Conservation (phyloP, 139 green algal genomes). For the Chlamydomonas eustigma region DNA sequence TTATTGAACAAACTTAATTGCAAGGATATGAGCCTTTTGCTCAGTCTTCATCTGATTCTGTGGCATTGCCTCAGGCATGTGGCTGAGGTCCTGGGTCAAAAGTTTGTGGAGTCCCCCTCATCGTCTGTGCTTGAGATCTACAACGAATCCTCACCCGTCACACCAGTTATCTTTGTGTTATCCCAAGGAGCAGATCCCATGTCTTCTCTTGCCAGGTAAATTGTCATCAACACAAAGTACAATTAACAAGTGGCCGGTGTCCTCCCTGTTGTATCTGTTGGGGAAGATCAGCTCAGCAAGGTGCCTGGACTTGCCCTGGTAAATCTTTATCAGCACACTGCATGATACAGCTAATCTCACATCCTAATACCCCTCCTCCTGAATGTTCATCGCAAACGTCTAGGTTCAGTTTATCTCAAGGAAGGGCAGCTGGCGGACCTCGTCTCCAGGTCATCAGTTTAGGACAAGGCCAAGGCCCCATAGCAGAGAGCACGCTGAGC, state of each 20-base stretch:
- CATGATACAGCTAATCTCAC: background rate
- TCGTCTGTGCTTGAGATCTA: slow-evolving; percentile 61
- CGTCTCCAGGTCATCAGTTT: slow-evolving; percentile 22
- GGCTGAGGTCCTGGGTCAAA: slow-evolving; percentile 38
- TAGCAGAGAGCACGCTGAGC: slow-evolving; percentile 51
- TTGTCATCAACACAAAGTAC: too few relatives aligned
- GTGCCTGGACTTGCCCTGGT: too few relatives aligned
- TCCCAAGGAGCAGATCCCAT: slow-evolving; percentile 70
- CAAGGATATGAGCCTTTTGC: too few relatives aligned
- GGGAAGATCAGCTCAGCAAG: too few relatives aligned
- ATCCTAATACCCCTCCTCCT: too few relatives aligned
- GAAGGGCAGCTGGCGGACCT: background rate
- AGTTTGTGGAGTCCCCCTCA: slow-evolving; percentile 56
- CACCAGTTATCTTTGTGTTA: slow-evolving; percentile 77
- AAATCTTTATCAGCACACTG: background rate
- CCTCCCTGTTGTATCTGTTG: too few relatives aligned
- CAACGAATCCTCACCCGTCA: slow-evolving; percentile 55
- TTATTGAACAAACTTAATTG: too few relatives aligned
- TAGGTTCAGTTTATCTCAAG: too few relatives aligned
- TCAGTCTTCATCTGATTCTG: too few relatives aligned
- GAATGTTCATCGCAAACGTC: too few relatives aligned
- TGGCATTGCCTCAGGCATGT: slow-evolving; percentile 38
- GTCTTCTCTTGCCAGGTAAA: background rate
- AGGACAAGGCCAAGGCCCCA: slow-evolving; percentile 39
- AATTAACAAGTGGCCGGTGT: too few relatives aligned